Evolutionary conservation across 2,329 filamentous ascomycete species (phyloP).

Genomic region (Venturia aucupariae): DNA sequence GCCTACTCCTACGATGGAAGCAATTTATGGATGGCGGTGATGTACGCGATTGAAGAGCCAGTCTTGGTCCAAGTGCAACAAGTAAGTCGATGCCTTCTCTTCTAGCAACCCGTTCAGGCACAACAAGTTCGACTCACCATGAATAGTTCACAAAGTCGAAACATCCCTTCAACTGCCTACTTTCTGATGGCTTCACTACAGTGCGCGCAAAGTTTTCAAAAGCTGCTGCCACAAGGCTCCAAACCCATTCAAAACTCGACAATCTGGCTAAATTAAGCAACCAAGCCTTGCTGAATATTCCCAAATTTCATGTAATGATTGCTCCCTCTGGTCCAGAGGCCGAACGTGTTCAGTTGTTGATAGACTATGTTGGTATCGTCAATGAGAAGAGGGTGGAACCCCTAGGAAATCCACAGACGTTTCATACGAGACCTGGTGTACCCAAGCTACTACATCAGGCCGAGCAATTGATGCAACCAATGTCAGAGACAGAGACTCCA

Average conservation of each 20-base stretch:
- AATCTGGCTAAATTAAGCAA: background rate
- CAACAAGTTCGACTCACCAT: background rate
- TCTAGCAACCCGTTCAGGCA: no score
- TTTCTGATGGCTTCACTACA: constrained; percentile 7
- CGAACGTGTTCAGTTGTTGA: constrained; percentile 5
- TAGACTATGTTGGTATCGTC: constrained; percentile 1
- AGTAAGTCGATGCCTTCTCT: background rate
- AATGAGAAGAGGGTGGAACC: background rate
- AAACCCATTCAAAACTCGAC: background rate
- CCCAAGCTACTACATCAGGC: background rate
- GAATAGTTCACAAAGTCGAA: background rate
- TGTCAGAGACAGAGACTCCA: background rate
- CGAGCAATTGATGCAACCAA: background rate
- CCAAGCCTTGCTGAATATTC: background rate
- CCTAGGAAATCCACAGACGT: background rate
- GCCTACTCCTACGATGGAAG: constrained; percentile 7
- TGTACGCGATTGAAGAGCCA: background rate
- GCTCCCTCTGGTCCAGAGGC: background rate
- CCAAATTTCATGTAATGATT: constrained; percentile 1
- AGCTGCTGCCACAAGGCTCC: background rate
- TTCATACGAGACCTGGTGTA: background rate
- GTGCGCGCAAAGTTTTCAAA: constrained; percentile 4
- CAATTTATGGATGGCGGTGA: background rate
- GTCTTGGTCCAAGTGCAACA: constrained; percentile 6
- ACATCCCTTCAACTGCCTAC: constrained; percentile 2